Evolutionary conservation across 345 rosid species (phyloP), one percentile per base, ranked within the genome.

Genomic region (Arabis hirsuta): DNA sequence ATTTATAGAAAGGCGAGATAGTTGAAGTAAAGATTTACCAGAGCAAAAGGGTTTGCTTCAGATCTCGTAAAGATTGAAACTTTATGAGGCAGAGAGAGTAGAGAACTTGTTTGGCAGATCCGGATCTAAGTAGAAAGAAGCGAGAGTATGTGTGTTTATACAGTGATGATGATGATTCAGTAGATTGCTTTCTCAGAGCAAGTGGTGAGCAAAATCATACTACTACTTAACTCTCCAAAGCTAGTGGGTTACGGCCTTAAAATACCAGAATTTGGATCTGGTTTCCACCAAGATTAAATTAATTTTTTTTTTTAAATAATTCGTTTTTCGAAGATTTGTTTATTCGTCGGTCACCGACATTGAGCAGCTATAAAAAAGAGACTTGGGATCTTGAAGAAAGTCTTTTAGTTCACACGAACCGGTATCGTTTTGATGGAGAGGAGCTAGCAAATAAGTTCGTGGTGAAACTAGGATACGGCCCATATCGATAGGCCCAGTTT

Each of bases 271-370:
- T 38, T 73, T 24, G 66, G 72, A 73, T 73, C 66, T 65, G 24
- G 36, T 55, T 38, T 55, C 70, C 55, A 71, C 76, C 50, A 10
- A 34, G 11, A 9, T 6, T 62, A 9, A 24, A 16, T 16, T 16
- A 16, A 16, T 16, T 24, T 47, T 58, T 7, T 31, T 38, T 57
- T 11, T 59, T 12, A 13, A 61, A 11, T 12, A 9, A 12, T 59
- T 46, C 2, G 53, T 48, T 11, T 16, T 14, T 22, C 9, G 5
- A 24, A 41, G 65, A 46, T 69, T 36, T 48, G 59, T 60, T 62
- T 27, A 51, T 71, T 52, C 12, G 68, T 71, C 68, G 74, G 68
- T 71, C 75, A 71, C 76, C 76, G 76, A 71, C 76, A 61, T 57
- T 50, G 36, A 50, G 29, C 55, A 9, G 34, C 36, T 32, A 27